phyloP scores from a whole-genome alignment of 1,284 basidiomycete genomes.

The Apiotrichum siamense region DNA sequence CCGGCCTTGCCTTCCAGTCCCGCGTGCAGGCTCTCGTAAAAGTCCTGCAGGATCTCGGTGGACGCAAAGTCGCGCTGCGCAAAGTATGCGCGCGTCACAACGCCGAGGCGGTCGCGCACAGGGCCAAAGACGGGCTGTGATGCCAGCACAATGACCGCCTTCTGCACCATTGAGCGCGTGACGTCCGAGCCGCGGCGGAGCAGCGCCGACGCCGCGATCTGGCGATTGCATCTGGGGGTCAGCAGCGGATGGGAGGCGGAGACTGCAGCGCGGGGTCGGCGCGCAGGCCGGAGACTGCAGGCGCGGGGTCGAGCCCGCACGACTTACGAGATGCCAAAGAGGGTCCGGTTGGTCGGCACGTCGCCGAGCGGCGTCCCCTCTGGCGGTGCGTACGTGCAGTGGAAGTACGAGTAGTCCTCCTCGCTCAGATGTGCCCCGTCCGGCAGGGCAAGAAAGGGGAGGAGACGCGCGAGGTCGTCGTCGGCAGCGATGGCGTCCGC shows the following conservation, averaged over 20 bases:
- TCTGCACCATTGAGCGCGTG: slow-evolving; percentile 93
- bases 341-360: slow-evolving; percentile 53
- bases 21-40: slow-evolving; percentile 64
- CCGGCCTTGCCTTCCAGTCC: slow-evolving; percentile 38
- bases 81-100: slow-evolving; percentile 86
- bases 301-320: neutral
- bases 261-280: too few species aligned
- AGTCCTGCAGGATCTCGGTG: slow-evolving; percentile 74
- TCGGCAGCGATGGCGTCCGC: slow-evolving; percentile 65
- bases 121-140: slow-evolving; percentile 71
- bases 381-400: slow-evolving; percentile 52
- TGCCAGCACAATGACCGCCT: slow-evolving; percentile 91
- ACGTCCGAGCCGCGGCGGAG: slow-evolving; percentile 78
- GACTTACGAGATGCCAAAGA: slow-evolving; percentile 90
- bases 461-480: slow-evolving; percentile 69
- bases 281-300: slow-evolving; percentile 4
- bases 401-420: slow-evolving; percentile 97
- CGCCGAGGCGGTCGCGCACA: slow-evolving; percentile 75
- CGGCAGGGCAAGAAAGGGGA: slow-evolving; percentile 95
- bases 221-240: slow-evolving; percentile 75
- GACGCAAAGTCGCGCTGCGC: slow-evolving; percentile 82
- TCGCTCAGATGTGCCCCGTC: slow-evolving; percentile 91
- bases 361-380: slow-evolving; percentile 20
- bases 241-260: slow-evolving; percentile 20
- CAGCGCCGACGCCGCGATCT: slow-evolving; percentile 78